A percentile compares a stretch with the other conserved stretches of the same genome.
These are phyloP conservation scores for Gynochthodes officinalis DNA, from an alignment of 257 asterid genomes.

Conservation along the genomic window DNA sequence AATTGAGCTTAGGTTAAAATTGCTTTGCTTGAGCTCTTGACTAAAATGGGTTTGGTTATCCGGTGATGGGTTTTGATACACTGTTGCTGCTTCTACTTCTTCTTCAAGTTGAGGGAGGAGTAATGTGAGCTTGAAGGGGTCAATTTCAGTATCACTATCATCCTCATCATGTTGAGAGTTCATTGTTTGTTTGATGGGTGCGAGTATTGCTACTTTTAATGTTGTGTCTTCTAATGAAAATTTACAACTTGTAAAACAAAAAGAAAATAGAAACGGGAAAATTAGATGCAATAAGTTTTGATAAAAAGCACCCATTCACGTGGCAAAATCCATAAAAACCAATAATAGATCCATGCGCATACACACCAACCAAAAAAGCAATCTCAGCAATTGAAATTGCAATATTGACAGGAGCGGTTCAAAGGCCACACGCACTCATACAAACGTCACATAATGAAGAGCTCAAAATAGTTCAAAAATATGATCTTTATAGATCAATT, in stretches of 20 bases:
- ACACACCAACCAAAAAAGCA: not conserved
- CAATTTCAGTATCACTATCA: constrained; percentile 17
- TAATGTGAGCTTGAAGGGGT: constrained; percentile 32
- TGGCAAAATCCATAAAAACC: not conserved
- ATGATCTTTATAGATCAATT: not conserved
- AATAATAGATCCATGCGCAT: not conserved
- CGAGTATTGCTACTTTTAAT: not conserved
- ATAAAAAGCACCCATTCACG: not conserved
- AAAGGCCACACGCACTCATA: not conserved
- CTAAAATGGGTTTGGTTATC: not conserved
- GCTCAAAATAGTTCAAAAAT: not conserved
- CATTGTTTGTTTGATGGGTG: not conserved
- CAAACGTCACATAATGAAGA: not conserved
- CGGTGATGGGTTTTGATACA: not conserved
- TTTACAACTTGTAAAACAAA: not conserved
- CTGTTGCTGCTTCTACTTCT: not conserved
- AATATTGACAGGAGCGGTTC: not conserved
- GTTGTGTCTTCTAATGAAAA: no score
- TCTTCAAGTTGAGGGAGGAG: constrained; percentile 7
- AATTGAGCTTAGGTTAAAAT: constrained; percentile 46
- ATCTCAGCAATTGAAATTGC: not conserved
- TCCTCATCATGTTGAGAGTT: not conserved
- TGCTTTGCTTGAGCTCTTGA: constrained; percentile 12
- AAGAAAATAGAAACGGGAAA: not conserved
- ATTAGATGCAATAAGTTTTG: not conserved